Percentiles rank a stretch among this genome's conserved stretches.
These are phyloP conservation scores for Aspergillus cejpii DNA, from an alignment of 2,329 filamentous ascomycete species.

Conservation along the genomic window DNA sequence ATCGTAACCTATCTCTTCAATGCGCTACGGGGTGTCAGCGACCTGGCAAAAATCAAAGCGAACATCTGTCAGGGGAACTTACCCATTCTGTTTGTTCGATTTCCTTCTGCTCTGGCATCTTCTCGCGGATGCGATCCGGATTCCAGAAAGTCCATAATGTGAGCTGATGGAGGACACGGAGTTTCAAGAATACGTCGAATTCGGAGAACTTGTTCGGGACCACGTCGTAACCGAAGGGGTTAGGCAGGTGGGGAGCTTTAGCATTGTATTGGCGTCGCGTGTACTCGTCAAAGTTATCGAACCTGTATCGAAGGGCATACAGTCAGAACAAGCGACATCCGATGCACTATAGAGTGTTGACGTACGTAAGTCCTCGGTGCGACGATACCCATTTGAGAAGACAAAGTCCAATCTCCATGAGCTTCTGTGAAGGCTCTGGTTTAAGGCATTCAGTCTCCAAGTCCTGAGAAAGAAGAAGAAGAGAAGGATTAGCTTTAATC, in stretches of 20 bases:
- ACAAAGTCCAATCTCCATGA: constrained; percentile 75
- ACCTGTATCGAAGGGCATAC: constrained; percentile 45
- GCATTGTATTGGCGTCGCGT: constrained; percentile 77
- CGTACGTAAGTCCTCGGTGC: constrained; percentile 84
- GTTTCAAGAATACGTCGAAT: constrained; percentile 76
- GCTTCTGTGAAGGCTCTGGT: constrained; percentile 60
- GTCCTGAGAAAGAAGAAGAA: constrained; percentile 55
- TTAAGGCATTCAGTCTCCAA: constrained; percentile 84
- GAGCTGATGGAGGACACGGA: constrained; percentile 73
- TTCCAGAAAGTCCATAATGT: constrained; percentile 85
- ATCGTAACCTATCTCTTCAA: constrained; percentile 65
- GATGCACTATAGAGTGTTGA: constrained; percentile 16
- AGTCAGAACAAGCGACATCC: constrained; percentile 6
- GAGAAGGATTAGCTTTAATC: constrained; percentile 10
- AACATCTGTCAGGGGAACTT: constrained; percentile 28
- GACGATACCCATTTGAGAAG: constrained; percentile 91
- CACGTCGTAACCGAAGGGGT: constrained; percentile 79
- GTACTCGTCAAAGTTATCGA: constrained; percentile 88
- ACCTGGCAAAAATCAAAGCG: neutral
- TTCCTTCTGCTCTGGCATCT: constrained; percentile 76
- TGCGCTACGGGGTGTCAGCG: constrained; percentile 35
- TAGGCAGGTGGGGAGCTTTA: constrained; percentile 65
- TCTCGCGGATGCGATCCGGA: constrained; percentile 76
- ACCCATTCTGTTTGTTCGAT: constrained; percentile 79
- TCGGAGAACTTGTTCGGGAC: constrained; percentile 66